phyloP scores from a whole-genome alignment of 495 filamentous ascomycete species.

The Letharia lupina region DNA sequence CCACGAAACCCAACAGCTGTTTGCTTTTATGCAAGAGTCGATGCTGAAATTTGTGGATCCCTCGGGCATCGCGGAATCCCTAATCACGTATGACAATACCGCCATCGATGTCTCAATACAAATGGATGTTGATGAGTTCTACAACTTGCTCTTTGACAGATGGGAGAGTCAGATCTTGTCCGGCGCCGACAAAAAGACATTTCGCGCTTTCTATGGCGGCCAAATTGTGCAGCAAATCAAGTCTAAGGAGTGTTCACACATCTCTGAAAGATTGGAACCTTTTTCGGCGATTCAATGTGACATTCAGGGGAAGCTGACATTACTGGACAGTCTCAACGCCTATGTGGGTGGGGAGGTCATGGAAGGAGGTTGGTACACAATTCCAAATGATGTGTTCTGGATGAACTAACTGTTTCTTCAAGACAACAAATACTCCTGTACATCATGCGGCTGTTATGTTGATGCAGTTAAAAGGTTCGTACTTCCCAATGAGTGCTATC shows the following conservation, averaged over 20 bases:
- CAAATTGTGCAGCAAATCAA: conserved; percentile 91
- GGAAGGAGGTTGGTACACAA: conserved; percentile 65
- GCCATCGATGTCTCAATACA: conserved; percentile 82
- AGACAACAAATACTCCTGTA: conserved; percentile 98
- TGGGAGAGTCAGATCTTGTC: conserved; percentile 76
- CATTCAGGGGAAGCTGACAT: conserved; percentile 80
- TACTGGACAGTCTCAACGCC: conserved; percentile 82
- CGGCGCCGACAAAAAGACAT: conserved; percentile 58
- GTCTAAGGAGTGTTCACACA: conserved; percentile 87
- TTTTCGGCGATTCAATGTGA: conserved; percentile 97
- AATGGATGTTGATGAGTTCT: conserved; percentile 99
- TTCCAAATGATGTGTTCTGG: conserved; percentile 3
- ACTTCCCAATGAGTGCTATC: neutral
- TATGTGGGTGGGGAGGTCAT: conserved; percentile 95
- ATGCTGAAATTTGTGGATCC: conserved; percentile 66
- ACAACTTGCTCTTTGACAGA: conserved; percentile 83
- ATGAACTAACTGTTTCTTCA: conserved; percentile 25
- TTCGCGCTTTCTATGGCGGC: conserved; percentile 83
- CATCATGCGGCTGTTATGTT: conserved; percentile 79
- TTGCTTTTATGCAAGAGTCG: conserved; percentile 77
- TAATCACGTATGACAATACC: conserved; percentile 75
- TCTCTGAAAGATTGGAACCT: conserved; percentile 80
- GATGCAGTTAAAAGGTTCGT: conserved; percentile 81
- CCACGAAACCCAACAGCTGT: conserved; percentile 67
- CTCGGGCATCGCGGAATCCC: conserved; percentile 57